Evolutionary conservation across 108 stramenopile genomes (phyloP), one percentile per base, ranked within the genome.

Genomic region (Cafeteria roenbergensis): DNA sequence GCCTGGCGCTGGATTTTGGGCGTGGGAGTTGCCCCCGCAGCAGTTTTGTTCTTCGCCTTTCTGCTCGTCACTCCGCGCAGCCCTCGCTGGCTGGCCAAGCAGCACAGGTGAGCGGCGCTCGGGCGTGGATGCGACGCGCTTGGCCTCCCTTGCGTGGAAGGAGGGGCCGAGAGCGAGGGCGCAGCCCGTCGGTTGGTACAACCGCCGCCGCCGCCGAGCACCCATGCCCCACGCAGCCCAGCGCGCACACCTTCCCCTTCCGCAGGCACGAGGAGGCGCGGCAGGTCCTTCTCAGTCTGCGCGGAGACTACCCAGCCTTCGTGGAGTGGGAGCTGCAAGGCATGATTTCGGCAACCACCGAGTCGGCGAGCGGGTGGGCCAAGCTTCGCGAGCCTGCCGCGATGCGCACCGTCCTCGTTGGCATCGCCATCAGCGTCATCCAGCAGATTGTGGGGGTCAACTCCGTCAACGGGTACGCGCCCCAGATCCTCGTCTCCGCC

Each of bases 391-490:
- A 53, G n/a, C 63, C 63, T 12, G 17, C 3, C 52, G 20, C 24
- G 34, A 4, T 55, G 12, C 37, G 69, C 4, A 6, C 69, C 6
- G 17, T 70, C 1, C n/a, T 28, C 1, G 53, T 64, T 9, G 69
- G 69, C 21, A 8, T 62, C 2, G 69, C 3, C 42, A 9, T 70
- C 21, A 3, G 9, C 22, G 59, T 57, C 1, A 2, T 64, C 24
- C 69, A 70, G 32, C 69, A 70, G 57, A 50, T 70, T 3, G 14
- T 61, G 14, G 69, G 69, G 21, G 57, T 60, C 9, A 6, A 57
- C 12, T 9, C 37, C 14, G 33, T 62, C 35, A 35, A 60, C 30
- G 6, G 4, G 21, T 70, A 57, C 57, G 69, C 69, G 25, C 38
- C 6, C 12, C 12, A 57, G 1, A 12, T 70, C 24, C 28, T 37